Percentiles rank a stretch among this genome's conserved stretches.
Conservation (phyloP, 2,329 filamentous ascomycete genomes). For the Diaporthe longicolla region DNA sequence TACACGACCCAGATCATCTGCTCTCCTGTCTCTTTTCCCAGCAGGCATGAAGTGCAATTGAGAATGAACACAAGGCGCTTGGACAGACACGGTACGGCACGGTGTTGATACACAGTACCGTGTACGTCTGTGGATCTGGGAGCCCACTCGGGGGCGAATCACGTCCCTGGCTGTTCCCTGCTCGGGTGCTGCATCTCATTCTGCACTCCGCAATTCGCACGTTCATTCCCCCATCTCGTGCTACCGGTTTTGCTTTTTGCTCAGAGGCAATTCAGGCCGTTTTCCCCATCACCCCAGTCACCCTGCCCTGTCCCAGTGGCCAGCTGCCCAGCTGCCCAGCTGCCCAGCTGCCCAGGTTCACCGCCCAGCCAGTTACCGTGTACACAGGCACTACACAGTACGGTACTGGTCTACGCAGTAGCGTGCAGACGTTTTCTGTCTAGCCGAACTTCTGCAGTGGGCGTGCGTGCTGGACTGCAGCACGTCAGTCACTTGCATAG, state of each 20-base stretch:
- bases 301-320: background rate
- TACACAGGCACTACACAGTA: background rate
- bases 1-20: background rate
- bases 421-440: background rate
- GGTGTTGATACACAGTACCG: background rate
- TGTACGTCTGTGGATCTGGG: background rate
- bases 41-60: background rate
- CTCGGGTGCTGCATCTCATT: conserved; percentile 15
- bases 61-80: background rate
- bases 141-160: conserved; percentile 14
- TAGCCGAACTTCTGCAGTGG: background rate
- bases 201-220: conserved; percentile 30
- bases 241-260: conserved; percentile 22
- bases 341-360: conserved; percentile 19
- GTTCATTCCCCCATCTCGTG: conserved; percentile 28
- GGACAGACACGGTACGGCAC: conserved; percentile 11
- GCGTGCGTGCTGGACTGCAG: conserved; percentile 9
- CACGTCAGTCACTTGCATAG: conserved; percentile 26
- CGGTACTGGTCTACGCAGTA: background rate
- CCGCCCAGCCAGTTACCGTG: conserved; percentile 1
- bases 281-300: background rate
- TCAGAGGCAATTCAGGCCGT: conserved; percentile 19
- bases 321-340: conserved; percentile 6
- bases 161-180: conserved; percentile 2
- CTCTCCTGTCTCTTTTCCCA: background rate